Evolutionary conservation across 2,329 filamentous ascomycete species (phyloP).

Genomic region (Aspergillus caelatus): DNA sequence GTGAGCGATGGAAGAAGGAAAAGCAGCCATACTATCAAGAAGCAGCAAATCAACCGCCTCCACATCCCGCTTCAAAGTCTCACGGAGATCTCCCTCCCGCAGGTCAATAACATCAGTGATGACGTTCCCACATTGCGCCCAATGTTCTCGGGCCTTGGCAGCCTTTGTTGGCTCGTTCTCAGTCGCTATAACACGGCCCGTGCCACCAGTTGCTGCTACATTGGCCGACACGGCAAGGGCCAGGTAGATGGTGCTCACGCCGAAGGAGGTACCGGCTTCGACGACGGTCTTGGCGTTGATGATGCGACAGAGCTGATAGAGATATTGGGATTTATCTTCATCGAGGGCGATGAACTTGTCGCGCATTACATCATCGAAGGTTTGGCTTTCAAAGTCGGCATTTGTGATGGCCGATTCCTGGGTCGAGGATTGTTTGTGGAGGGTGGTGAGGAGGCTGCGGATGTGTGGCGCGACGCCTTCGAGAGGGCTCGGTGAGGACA

Average conservation of each 20-base stretch:
- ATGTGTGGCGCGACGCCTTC: constrained; percentile 15
- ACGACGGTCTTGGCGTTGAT: constrained; percentile 56
- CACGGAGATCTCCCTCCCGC: constrained; percentile 58
- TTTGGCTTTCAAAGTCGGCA: constrained; percentile 21
- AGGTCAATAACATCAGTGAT: constrained; percentile 58
- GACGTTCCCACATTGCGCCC: constrained; percentile 54
- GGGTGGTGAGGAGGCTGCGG: constrained; percentile 30
- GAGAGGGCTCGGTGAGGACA: constrained; percentile 14
- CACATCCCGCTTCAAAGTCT: constrained; percentile 57
- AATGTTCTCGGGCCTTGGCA: constrained; percentile 54
- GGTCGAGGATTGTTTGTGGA: constrained; percentile 35
- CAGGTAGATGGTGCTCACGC: constrained; percentile 65
- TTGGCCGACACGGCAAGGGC: constrained; percentile 60
- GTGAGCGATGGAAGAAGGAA: too few species aligned
- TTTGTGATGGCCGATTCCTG: constrained; percentile 31
- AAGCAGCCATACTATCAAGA: constrained; percentile 60
- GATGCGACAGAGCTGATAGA: constrained; percentile 57
- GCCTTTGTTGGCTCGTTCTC: constrained; percentile 63
- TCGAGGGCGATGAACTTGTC: constrained; percentile 65
- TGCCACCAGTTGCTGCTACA: constrained; percentile 28
- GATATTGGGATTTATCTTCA: constrained; percentile 59
- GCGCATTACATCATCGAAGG: constrained; percentile 47
- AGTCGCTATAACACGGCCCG: constrained; percentile 59
- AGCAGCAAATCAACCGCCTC: constrained; percentile 59
- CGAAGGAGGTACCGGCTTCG: constrained; percentile 65